Base-by-base conservation (phyloP, 768 basidiomycete species). In the Amanita pseudoporphyria region DNA sequence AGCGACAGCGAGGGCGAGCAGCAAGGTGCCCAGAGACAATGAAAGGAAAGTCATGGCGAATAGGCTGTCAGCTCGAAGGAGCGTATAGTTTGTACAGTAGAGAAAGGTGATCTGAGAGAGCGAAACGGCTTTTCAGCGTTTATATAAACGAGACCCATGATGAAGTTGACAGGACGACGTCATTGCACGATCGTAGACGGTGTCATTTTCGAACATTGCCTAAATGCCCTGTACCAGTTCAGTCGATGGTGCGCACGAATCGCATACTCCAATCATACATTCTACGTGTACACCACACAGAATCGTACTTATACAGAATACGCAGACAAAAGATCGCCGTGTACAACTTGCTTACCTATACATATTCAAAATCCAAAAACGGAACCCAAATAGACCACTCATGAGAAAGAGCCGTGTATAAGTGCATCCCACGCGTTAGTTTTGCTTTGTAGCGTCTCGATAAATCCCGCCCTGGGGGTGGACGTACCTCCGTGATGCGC, bases 361-460 rank as follows among this genome's bases (percentile, higher is more conserved):
- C 47, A 33, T 42, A 2, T 7, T 26, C 37, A 5, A 38, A 9
- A 16, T 0, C 18, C 36, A 7, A 26, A 42, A 18, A 38, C 26
- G 26, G 7, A 28, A 28, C 7, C 26, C 26, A 28, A 28, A 2
- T 19, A n/a, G 22, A 13, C 10, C 21, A 26, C 48, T 71, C 60
- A 81, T n/a, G 79, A 74, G 60, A 78, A 82, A 30, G 78, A 77
- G 28, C 81, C 81, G 57, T 83, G 81, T 38, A 83, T 77, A 51
- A 83, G 64, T 2, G 79, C 79, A 52, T 83, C 81, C 79, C 79
- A 83, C 13, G 79, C 77, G 50, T 76, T 76, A 35, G 35, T 50
- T 65, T 82, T 80, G 21, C 69, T 69, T 60, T 78, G 75, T 51
- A 83, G 62, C 42, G 78, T 76, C 61, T 77, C 69, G 53, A 83